Evolutionary conservation across 73 alveolate species (phyloP).

Genomic region (Tetrahymena thermophila): DNA sequence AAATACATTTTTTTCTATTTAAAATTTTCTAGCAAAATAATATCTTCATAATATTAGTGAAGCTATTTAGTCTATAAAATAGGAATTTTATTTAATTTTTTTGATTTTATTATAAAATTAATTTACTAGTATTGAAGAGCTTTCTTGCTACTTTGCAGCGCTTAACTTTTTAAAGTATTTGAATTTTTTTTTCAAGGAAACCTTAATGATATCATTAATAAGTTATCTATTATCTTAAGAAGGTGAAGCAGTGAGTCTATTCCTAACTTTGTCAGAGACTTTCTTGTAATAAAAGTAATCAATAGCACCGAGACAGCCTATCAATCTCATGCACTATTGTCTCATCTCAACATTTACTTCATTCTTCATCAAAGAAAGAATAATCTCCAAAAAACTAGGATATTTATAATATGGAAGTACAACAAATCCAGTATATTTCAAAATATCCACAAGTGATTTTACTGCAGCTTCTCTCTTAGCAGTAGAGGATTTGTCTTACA

Average conservation of each 20-base stretch:
- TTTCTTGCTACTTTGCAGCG: background rate
- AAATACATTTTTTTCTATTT: background rate
- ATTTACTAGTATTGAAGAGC: background rate
- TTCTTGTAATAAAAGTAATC: background rate
- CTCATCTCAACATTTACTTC: background rate
- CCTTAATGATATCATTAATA: background rate
- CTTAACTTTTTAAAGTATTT: background rate
- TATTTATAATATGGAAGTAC: slow-evolving; percentile 24
- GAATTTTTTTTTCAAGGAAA: background rate
- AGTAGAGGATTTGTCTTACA: slow-evolving; percentile 61
- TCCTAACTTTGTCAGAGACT: background rate
- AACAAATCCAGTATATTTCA: slow-evolving; percentile 70
- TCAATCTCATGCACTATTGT: background rate
- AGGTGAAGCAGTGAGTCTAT: background rate
- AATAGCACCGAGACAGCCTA: background rate
- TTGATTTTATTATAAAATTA: background rate
- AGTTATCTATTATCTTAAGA: background rate
- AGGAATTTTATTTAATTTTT: background rate
- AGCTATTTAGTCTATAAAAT: background rate
- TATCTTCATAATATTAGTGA: slow-evolving; percentile 13
- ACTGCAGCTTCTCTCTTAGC: slow-evolving; percentile 69
- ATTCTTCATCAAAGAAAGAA: background rate
- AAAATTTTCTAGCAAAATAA: slow-evolving; percentile 18
- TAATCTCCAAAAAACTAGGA: background rate
- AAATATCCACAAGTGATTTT: slow-evolving; percentile 52